These are phyloP conservation scores for Isatis lusitanica DNA, from an alignment of 441 rosid species.

Conservation along the genomic window DNA sequence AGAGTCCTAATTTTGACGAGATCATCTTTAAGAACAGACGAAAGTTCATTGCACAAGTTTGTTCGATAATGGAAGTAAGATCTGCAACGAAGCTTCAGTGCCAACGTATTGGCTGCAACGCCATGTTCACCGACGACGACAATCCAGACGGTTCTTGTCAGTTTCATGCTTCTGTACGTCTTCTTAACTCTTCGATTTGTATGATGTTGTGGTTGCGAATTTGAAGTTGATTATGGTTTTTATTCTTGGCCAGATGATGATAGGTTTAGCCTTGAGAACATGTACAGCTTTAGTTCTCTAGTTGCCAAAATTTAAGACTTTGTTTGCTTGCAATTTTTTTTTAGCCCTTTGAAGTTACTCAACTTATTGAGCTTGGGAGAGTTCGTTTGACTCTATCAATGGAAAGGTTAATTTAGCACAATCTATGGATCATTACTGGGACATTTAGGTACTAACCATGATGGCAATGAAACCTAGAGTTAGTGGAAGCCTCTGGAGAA, in stretches of 20 bases:
- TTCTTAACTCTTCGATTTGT: not conserved
- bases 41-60: no score
- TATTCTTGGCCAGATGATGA: not conserved
- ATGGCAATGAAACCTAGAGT: no score
- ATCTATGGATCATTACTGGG: not conserved
- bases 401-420: not conserved
- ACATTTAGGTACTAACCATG: no score
- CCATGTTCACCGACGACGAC: conserved; percentile 72
- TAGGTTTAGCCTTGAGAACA: conserved; percentile 6
- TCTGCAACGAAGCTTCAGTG: conserved; percentile 51
- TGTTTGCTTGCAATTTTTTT: not conserved
- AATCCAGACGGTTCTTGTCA: conserved; percentile 85
- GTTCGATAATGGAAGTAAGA: conserved; percentile 34
- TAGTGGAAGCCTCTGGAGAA: no score
- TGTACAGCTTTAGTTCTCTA: not conserved
- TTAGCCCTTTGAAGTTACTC: not conserved
- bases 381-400: not conserved
- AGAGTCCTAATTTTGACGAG: not conserved
- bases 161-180: conserved; percentile 69
- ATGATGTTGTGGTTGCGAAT: not conserved
- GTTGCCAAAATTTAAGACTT: not conserved
- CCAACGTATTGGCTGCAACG: conserved; percentile 91
- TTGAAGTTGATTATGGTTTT: not conserved
- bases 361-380: not conserved
- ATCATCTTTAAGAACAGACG: no score